These are phyloP conservation scores for Crassisporium funariophilum DNA, from an alignment of 768 basidiomycete species.

Conservation along the genomic window DNA sequence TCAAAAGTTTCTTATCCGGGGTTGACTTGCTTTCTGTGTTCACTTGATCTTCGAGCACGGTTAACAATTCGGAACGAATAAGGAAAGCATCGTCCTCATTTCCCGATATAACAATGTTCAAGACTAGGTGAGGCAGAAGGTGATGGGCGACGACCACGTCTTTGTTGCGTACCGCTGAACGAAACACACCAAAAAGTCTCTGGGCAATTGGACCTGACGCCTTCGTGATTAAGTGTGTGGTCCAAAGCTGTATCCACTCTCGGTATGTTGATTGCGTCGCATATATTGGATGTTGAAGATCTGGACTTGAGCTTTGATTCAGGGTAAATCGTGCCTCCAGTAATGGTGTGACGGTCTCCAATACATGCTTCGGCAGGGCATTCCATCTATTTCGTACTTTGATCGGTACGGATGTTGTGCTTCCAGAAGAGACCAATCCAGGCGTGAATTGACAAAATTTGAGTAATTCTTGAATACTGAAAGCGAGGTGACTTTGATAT, in stretches of 20 bases:
- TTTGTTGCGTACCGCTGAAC: conserved; percentile 76
- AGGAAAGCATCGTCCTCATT: conserved; percentile 57
- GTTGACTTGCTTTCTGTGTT: conserved; percentile 55
- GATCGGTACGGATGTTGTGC: conserved; percentile 51
- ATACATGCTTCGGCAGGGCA: conserved; percentile 74
- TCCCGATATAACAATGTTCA: conserved; percentile 83
- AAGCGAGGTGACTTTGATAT: conserved; percentile 88
- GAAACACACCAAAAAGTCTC: conserved; percentile 77
- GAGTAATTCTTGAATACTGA: conserved; percentile 88
- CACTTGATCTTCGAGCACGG: conserved; percentile 88
- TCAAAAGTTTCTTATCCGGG: conserved; percentile 81
- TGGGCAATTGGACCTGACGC: conserved; percentile 60
- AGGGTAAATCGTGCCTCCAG: conserved; percentile 69
- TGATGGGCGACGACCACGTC: conserved; percentile 95
- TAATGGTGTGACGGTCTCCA: conserved; percentile 85
- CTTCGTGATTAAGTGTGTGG: conserved; percentile 72
- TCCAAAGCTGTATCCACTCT: conserved; percentile 95
- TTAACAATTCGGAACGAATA: conserved; percentile 75
- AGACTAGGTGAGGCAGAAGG: conserved; percentile 87
- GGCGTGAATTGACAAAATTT: conserved; percentile 85
- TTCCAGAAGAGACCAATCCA: conserved; percentile 62
- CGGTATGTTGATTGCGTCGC: conserved; percentile 77
- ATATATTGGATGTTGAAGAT: conserved; percentile 76
- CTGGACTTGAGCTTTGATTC: conserved; percentile 40
- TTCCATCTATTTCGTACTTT: conserved; percentile 81